Conservation (phyloP, 352 stramenopile species). For the Globisporangium orthogonon region DNA sequence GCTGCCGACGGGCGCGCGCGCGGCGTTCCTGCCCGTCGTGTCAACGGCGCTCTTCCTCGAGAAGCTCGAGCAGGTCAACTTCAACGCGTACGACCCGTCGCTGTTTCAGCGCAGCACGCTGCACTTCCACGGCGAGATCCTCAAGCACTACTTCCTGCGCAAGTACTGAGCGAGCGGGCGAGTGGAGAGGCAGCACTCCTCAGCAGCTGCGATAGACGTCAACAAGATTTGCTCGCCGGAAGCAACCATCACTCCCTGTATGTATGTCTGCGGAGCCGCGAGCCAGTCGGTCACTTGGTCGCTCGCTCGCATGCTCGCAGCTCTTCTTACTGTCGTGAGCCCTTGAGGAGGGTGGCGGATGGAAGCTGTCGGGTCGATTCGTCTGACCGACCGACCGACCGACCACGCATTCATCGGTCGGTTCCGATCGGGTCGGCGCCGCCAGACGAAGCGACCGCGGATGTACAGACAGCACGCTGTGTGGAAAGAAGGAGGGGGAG, state of each 20-base stretch:
- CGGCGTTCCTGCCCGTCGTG: conserved; percentile 70
- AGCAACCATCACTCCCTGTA: conserved; percentile 1
- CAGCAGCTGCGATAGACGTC: conserved; percentile 1
- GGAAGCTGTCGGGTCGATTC: background rate
- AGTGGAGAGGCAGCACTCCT: background rate
- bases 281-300: background rate
- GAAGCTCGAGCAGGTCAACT: conserved; percentile 64
- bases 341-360: background rate
- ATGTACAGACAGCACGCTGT: conserved; percentile 5
- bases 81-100: conserved; percentile 66
- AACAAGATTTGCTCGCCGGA: background rate
- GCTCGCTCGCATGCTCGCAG: background rate
- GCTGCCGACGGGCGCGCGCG: conserved; percentile 40
- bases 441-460: background rate
- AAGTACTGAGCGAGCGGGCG: conserved; percentile 43
- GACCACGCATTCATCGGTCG: background rate
- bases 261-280: background rate
- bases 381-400: background rate
- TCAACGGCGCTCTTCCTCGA: conserved; percentile 55
- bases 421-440: too few species aligned
- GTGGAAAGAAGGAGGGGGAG: background rate
- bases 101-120: conserved; percentile 52
- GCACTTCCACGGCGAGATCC: conserved; percentile 54
- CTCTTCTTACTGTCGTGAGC: background rate
- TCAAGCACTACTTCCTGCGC: conserved; percentile 72